Evolutionary conservation across 1,284 basidiomycete genomes (phyloP), one percentile per base, ranked within the genome.

Genomic region (Moesziomyces sp.): DNA sequence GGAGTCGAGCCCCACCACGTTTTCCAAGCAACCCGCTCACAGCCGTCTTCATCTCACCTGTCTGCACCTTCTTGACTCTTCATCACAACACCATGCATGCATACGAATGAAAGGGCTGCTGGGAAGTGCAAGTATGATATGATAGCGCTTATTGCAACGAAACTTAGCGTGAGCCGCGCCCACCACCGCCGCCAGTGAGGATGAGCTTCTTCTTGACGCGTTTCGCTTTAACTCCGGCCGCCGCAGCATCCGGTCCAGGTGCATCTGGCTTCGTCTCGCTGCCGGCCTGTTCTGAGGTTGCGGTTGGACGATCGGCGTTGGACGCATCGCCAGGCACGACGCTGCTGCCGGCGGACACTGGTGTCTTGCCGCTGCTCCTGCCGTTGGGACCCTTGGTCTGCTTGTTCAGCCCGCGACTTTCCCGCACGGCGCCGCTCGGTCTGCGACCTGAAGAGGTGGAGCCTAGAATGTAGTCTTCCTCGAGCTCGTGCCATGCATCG

Each of bases 201-300:
- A 83, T 78, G 11, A 83, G 62, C 69, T 81, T 81, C 64, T 81
- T 79, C 68, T 80, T 83, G 46, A 62, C 69, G n/a, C 78, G 72
- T 42, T 71, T 67, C 49, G 58, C 48, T 28, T 58, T 62, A n/a
- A 26, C 44, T 21, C 44, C 38, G 6, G 48, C 48, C 0, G 6
- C 48, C 5, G 34, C 42, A 14, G 47, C 40, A 13, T 52, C 53
- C 16, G 44, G 43, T 13, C 14, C 13, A 13, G 26, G 44, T 14
- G 24, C 52, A 26, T 40, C 51, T 24, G 19, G 48, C 38, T 28
- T 30, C 8, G 16, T 16, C 23, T 53, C 58, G 38, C 45, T 58
- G 55, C 46, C 65, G n/a, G 23, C 35, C 59, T 50, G 49, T 26
- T 50, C 18, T 40, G 13, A 6, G 1, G 6, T 6, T 16, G 38